Evolutionary conservation across 1,139 yeast genomes (phyloP), one percentile per base, ranked within the genome.

Genomic region (Entelexis sorbosivorans): DNA sequence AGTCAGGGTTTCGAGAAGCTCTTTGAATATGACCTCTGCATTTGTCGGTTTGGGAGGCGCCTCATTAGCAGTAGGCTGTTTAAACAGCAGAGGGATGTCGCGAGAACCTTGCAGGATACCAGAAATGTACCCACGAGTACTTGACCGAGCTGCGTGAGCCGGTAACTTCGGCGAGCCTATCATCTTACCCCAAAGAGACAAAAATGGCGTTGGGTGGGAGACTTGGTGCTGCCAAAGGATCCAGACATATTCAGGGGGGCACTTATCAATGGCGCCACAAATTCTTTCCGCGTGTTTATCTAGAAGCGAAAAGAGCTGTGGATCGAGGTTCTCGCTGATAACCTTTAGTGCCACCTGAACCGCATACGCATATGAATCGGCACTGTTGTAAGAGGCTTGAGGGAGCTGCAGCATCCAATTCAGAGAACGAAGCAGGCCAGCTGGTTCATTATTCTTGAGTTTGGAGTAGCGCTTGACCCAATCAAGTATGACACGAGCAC

Each of bases 51-150:
- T 17, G 5, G 39, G 32, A 6, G 36, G 29, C n/a, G 48, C 36
- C 13, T 16, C 19, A 14, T 39, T 28, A 7, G 40, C 47, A 3
- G n/a, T 16, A 13, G 55, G 51, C 16, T 43, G 44, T 14, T 38
- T 44, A 32, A n/a, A 48, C 8, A 20, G 19, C 5, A 48, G 29
- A 2, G 52, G 49, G 8, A 48, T 32, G 8, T 38, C 46, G 9
- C 44, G 43, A 2, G 54, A 51, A 17, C 50, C 49, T 14, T 49
- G 49, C 3, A 51, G 24, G 2, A 51, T 6, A 13, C 52, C 54
- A 3, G 40, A 10, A 8, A 45, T 17, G 20, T 32, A 16, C 8
- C 47, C 47, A 14, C 33, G 32, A 17, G 10, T 32, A 16, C 17
- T 16, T 14, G 19, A 14, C 3, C 13, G 32, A 5, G 39, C 24